Percentiles rank a stretch among this genome's conserved stretches.
phyloP scores from a whole-genome alignment of 75 land plant genomes.

The Sequoiadendron giganteum region DNA sequence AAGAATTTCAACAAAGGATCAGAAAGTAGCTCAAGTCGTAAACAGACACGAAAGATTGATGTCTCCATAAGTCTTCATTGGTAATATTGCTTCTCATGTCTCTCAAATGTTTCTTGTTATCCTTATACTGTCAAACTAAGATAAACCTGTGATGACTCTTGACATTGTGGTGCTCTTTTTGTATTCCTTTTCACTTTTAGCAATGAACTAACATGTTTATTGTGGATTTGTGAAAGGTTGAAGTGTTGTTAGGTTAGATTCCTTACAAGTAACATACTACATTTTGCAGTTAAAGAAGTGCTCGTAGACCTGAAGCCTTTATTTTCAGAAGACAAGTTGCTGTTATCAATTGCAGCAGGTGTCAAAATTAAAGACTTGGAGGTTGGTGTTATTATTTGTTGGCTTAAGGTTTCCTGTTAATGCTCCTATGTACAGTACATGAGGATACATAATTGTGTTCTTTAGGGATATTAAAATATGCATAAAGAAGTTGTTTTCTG shows the following conservation, averaged over 20 bases:
- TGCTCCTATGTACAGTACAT: background rate
- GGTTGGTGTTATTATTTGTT: slow-evolving; percentile 33
- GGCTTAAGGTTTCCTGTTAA: background rate
- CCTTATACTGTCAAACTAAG: background rate
- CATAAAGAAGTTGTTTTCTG: background rate
- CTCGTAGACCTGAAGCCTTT: slow-evolving; percentile 57
- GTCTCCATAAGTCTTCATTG: background rate
- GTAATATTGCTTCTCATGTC: background rate
- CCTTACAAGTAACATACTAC: background rate
- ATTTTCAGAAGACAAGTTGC: slow-evolving; percentile 68
- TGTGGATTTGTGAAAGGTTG: background rate
- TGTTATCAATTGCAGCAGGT: slow-evolving; percentile 96
- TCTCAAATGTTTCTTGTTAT: background rate
- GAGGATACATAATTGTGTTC: background rate
- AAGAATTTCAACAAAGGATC: too few species aligned
- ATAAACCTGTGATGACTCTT: background rate
- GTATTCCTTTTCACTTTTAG: background rate
- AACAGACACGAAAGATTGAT: too few species aligned
- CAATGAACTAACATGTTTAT: background rate
- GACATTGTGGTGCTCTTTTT: background rate
- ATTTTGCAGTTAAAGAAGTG: slow-evolving; percentile 68
- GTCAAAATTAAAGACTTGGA: slow-evolving; percentile 74
- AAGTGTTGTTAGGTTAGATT: background rate
- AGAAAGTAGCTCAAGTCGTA: too few species aligned
- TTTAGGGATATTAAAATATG: background rate